Evolutionary conservation across 352 stramenopile species (phyloP).

Genomic region (Phytophthora pluvialis): DNA sequence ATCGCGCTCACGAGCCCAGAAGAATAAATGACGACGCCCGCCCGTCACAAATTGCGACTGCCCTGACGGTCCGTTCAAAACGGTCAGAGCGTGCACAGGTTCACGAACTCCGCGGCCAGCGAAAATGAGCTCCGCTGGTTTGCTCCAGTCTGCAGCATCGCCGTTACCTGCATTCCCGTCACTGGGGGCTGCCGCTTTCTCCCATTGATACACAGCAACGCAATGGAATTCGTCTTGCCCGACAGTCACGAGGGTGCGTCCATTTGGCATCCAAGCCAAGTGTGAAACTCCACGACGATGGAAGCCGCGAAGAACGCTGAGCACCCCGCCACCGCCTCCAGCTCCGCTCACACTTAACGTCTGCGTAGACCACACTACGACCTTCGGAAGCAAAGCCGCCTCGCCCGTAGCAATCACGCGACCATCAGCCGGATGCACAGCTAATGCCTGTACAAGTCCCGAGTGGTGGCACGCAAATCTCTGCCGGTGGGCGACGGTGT

Average conservation of each 20-base stretch:
- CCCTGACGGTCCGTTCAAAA: slow-evolving; percentile 28
- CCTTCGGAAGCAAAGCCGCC: slow-evolving; percentile 58
- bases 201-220: slow-evolving; percentile 84
- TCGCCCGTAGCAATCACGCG: slow-evolving; percentile 69
- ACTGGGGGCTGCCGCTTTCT: slow-evolving; percentile 13
- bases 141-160: slow-evolving; percentile 53
- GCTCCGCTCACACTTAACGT: slow-evolving; percentile 36
- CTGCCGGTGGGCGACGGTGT: slow-evolving; percentile 76
- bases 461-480: slow-evolving; percentile 69
- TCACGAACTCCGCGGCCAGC: slow-evolving; percentile 53
- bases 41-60: slow-evolving; percentile 69
- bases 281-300: slow-evolving; percentile 69
- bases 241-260: slow-evolving; percentile 67
- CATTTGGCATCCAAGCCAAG: slow-evolving; percentile 78
- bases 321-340: slow-evolving; percentile 40
- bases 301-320: slow-evolving; percentile 73
- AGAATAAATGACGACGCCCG: slow-evolving; percentile 70
- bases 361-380: slow-evolving; percentile 71
- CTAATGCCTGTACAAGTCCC: slow-evolving; percentile 62
- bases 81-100: slow-evolving; percentile 50
- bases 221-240: slow-evolving; percentile 75
- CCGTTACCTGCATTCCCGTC: neutral
- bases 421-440: slow-evolving; percentile 56
- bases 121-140: slow-evolving; percentile 62
- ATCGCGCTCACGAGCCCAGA: slow-evolving; percentile 74